Percentiles rank a stretch among this genome's conserved stretches.
Conservation (phyloP, 164 flowering plant genomes). For the Vitis amurensis region DNA sequence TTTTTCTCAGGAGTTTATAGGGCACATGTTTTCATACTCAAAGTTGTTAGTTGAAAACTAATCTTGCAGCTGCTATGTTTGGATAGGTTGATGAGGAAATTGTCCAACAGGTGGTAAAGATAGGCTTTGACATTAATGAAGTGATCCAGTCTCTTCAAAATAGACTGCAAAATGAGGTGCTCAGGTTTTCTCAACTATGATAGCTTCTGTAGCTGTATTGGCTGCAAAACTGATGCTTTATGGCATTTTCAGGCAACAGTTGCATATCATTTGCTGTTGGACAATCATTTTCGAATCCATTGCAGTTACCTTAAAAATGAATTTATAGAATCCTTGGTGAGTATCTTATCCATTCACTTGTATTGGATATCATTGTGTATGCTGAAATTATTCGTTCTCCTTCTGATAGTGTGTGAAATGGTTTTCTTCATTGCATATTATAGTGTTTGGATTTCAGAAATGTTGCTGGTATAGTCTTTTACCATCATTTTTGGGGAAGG, state of each 20-base stretch:
- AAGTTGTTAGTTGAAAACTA: neutral
- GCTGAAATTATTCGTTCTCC: no score
- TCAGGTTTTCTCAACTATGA: neutral
- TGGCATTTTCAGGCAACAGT: slow-evolving; percentile 36
- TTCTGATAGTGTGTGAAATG: no score
- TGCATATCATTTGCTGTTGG: slow-evolving; percentile 38
- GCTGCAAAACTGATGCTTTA: neutral
- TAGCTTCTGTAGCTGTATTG: neutral
- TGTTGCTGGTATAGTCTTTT: no score
- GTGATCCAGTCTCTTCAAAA: slow-evolving; percentile 33
- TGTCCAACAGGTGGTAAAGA: slow-evolving; percentile 35
- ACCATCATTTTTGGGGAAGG: no score
- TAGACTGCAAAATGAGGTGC: slow-evolving; percentile 50
- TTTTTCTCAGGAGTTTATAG: neutral
- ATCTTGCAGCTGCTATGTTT: neutral
- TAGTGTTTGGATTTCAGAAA: no score
- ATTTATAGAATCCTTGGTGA: neutral
- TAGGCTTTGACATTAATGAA: slow-evolving; percentile 34
- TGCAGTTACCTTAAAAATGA: neutral
- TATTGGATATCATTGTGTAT: no score
- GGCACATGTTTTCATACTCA: no score
- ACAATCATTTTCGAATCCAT: slow-evolving; percentile 13
- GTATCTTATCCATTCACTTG: neutral
- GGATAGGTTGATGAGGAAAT: slow-evolving; percentile 41
- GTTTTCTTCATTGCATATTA: no score